Evolutionary conservation across 2,329 filamentous ascomycete genomes (phyloP), one percentile per base, ranked within the genome.

Genomic region (Trichoderma gracile): DNA sequence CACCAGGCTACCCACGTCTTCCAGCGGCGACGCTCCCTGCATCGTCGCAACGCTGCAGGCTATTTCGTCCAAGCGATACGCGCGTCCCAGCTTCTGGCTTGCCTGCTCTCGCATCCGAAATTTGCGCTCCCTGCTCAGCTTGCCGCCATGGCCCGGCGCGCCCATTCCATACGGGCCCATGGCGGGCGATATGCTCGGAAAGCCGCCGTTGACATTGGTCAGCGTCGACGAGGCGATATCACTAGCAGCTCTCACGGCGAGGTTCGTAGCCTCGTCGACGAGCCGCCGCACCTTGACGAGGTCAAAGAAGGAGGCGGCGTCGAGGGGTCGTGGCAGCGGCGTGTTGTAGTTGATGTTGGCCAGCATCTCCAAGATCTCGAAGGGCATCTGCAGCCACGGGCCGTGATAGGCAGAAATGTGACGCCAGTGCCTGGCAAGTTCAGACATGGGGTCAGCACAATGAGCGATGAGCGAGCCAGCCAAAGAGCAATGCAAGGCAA

Each of bases 401-500:
- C 91, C 92, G 73, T 93, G 89, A 72, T 91, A 95, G 30, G 88
- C 90, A 23, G 90, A 93, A 65, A 95, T 93, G 75, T 92, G 92
- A 68, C 88, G 85, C 91, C 91, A 94, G 78, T 94, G 90, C 75
- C 91, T 94, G 33, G 33, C 12, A 9, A 55, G 56, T 27, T 25
- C 30, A 47, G 14, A 54, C 23, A 19, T 33, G 33, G n/a, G n/a
- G 52, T 52, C 25, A 57, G 23, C 43, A 38, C 12, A 3, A 23
- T 14, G 49, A 33, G 27, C 27, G 17, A 23, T 14, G 49, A 33
- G 27, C 27, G 17, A 2, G 14, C 46, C 50, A 25, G 15, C 0
- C 40, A 23, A 47, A 58, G 42, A 30, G n/a, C 14, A 30, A 46
- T 21, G 43, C 21, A 27, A 43, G 21, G 15, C 9, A 23, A 23